phyloP scores from a whole-genome alignment of 345 rosid species.

The Eucalyptus leucophloia region DNA sequence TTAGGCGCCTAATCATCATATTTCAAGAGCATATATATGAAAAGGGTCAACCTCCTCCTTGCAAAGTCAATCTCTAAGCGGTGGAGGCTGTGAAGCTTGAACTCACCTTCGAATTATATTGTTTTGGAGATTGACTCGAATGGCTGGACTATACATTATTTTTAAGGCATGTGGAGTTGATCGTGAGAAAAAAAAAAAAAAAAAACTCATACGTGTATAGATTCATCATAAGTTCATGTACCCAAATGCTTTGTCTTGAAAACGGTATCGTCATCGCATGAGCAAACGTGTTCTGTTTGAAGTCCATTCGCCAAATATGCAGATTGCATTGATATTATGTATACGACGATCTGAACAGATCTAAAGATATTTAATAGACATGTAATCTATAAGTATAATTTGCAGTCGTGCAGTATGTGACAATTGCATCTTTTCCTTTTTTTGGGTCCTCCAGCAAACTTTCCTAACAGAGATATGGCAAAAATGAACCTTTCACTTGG shows the following conservation, averaged over 20 bases:
- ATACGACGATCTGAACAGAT: fast-evolving
- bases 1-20: background rate
- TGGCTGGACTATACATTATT: background rate
- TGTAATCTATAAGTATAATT: background rate
- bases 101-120: background rate
- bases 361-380: too few species aligned
- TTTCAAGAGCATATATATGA: background rate
- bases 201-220: background rate
- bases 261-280: background rate
- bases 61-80: background rate
- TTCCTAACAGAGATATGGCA: background rate
- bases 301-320: background rate
- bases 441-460: background rate
- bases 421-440: background rate
- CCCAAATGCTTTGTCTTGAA: background rate
- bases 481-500: background rate
- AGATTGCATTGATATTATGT: background rate
- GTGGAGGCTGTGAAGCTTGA: background rate
- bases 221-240: background rate
- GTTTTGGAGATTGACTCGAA: background rate
- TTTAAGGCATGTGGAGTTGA: background rate
- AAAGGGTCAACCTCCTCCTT: background rate
- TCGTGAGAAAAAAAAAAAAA: background rate
- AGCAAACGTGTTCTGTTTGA: background rate
- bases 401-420: background rate